Base-by-base conservation (phyloP, 2,329 filamentous ascomycete species). In the Pseudocercospora fuligena region DNA sequence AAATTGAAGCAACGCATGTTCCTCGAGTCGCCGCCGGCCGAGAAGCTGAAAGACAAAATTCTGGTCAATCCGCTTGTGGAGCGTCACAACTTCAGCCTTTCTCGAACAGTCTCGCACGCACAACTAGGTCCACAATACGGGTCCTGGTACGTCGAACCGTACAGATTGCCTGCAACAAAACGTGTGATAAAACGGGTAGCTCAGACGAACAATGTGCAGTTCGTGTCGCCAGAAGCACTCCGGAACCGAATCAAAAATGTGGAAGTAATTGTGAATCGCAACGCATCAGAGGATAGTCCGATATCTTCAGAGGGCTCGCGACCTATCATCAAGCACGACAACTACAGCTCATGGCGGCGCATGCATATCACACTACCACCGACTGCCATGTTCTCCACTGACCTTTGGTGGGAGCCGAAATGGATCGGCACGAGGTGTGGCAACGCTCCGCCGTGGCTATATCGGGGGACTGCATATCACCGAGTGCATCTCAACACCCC, bases 341-440 rank as follows among this genome's bases (percentile, higher is more conserved):
- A 51, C 14, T 31, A 31, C 23, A 27, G n/a, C 36, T 60, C 58
- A 7, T 60, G 40, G 36, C 14, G 21, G 4, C 16, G 46, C 19
- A 60, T 60, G 58, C 23, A 60, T 12, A 47, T 60, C 36, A 60
- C 58, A 2, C n/a, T 46, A 8, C 58, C 58, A n/a, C 58, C 58
- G 43, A 29, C 11, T 8, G 19, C 7, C 19, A 49, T 49, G 46
- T 25, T 49, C 46, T 49, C 46, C 3, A 49, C 46, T 12, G 23
- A 21, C 46, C n/a, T 49, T 21, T n/a, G 0, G 11, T 25, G 46
- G 46, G 8, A 49, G 46, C 19, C 9, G 16, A 21, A 21, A 7
- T 23, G n/a, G 46, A 11, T 25, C 46, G n/a, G 11, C 46, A 49
- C 21, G 43, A n/a, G 43, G 11, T 47, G 46, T 21, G 11, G 4